Evolutionary conservation across 1,139 yeast genomes (phyloP), one percentile per base, ranked within the genome.

Genomic region (Nakaseomyces uthaithaninus): DNA sequence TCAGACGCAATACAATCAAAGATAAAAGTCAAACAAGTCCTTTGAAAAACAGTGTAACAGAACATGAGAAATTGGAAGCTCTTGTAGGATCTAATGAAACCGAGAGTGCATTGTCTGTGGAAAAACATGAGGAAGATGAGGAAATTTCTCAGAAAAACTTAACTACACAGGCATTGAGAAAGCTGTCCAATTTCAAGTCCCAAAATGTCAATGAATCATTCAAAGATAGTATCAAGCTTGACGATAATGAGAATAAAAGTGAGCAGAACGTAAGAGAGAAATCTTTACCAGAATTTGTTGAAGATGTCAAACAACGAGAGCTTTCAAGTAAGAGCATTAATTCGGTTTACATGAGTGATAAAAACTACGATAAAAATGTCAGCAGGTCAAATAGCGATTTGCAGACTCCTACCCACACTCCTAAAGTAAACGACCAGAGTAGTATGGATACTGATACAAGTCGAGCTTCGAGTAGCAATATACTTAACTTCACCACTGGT

Each of bases 81-180:
- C 26, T 11, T 15, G 28, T 37, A 26, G 7, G 33, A 14, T 17
- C 25, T 22, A 36, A 20, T 26, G 36, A 38, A 16, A 33, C 33
- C 10, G 14, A 6, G 15, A 31, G 35, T 8, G 35, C 12, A 4
- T 12, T 31, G 20, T 12, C 35, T 5, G 35, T 19, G 10, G 24
- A 16, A n/a, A 31, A 20, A 31, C 17, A 16, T 9, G 33, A 40
- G 5, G 28, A 30, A 27, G 54, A 48, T 16, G 52, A 46, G 12
- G 56, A 52, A 1, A 42, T 37, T 3, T 63, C 55, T 20, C 52
- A 67, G 31, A 60, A 50, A 33, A 55, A 52, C 40, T 49, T 66
- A n/a, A 65, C 70, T 0, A 60, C 64, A 11, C 66, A 63, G 42
- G 69, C 70, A 0, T 43, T 66, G 37, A 55, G 62, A 33, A 62